Evolutionary conservation across 768 basidiomycete genomes (phyloP).

Genomic region (Podaxis sp.): DNA sequence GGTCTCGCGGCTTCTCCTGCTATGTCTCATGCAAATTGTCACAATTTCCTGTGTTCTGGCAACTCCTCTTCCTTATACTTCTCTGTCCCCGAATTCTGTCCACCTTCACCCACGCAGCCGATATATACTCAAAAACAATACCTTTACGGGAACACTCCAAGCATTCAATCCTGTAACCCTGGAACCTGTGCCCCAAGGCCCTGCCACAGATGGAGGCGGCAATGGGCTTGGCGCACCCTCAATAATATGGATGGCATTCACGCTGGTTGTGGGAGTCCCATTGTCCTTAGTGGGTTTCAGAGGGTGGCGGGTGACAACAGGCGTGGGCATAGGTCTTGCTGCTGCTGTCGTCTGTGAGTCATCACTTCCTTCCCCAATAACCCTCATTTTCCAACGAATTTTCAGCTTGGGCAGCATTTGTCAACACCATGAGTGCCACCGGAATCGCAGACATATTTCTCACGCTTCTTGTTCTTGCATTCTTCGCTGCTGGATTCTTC

Average conservation of each 20-base stretch:
- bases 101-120: neutral
- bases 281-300: constrained; percentile 54
- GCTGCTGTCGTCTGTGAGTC: constrained; percentile 39
- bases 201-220: constrained; percentile 58
- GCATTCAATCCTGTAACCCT: constrained; percentile 43
- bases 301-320: constrained; percentile 52
- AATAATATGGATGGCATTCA: constrained; percentile 55
- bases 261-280: constrained; percentile 46
- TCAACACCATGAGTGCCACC: constrained; percentile 45
- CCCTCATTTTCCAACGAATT: neutral
- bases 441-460: constrained; percentile 51
- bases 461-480: constrained; percentile 40
- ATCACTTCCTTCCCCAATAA: neutral
- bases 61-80: neutral
- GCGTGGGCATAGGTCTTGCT: constrained; percentile 49
- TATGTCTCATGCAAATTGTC: neutral
- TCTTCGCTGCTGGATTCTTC: constrained; percentile 47
- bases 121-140: constrained; percentile 20
- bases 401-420: constrained; percentile 59
- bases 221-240: constrained; percentile 40
- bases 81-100: neutral
- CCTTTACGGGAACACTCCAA: constrained; percentile 30
- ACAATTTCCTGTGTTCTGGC: neutral
- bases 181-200: constrained; percentile 44
- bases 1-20: constrained; percentile 1